These are phyloP conservation scores for Cryptococcus floricola DNA, from an alignment of 1,284 basidiomycete species.

Conservation along the genomic window DNA sequence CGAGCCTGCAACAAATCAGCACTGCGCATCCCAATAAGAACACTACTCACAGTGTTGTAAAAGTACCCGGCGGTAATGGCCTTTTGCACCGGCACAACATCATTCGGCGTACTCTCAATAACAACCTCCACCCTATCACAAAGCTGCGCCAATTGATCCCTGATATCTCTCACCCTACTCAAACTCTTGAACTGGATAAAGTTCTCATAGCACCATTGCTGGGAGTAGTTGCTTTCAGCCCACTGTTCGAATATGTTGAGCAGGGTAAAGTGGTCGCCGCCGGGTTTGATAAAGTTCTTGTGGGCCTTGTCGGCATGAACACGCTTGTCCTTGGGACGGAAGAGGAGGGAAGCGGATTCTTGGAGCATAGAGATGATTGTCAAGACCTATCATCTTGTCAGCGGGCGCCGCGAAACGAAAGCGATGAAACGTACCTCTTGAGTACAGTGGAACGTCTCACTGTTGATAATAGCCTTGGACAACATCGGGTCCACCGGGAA, in stretches of 20 bases:
- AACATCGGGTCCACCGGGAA: slow-evolving; percentile 99
- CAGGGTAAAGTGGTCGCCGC: slow-evolving; percentile 97
- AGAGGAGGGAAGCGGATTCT: slow-evolving; percentile 91
- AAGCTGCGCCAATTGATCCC: slow-evolving; percentile 86
- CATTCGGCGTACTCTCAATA: slow-evolving; percentile 81
- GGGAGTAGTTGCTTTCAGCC: slow-evolving; percentile 93
- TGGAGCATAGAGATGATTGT: slow-evolving; percentile 98
- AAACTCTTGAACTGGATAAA: slow-evolving; percentile 97
- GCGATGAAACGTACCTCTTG: slow-evolving; percentile 66
- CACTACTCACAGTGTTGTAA: slow-evolving; percentile 74
- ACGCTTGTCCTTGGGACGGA: slow-evolving; percentile 95
- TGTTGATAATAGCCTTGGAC: slow-evolving; percentile 92
- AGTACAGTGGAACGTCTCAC: slow-evolving; percentile 90
- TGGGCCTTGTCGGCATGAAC: slow-evolving; percentile 93
- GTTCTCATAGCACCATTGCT: slow-evolving; percentile 90
- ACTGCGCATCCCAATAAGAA: not conserved
- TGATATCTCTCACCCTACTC: slow-evolving; percentile 86
- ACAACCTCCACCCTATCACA: slow-evolving; percentile 97
- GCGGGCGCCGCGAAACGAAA: not conserved
- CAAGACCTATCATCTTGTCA: slow-evolving; percentile 59
- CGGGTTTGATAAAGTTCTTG: slow-evolving; percentile 89
- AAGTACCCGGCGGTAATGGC: slow-evolving; percentile 93
- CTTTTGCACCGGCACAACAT: slow-evolving; percentile 90
- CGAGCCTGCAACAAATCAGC: slow-evolving; percentile 58
- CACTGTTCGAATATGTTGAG: slow-evolving; percentile 98